Base-by-base conservation (phyloP, 208 protist species). In the Wallacemonas sp. region DNA sequence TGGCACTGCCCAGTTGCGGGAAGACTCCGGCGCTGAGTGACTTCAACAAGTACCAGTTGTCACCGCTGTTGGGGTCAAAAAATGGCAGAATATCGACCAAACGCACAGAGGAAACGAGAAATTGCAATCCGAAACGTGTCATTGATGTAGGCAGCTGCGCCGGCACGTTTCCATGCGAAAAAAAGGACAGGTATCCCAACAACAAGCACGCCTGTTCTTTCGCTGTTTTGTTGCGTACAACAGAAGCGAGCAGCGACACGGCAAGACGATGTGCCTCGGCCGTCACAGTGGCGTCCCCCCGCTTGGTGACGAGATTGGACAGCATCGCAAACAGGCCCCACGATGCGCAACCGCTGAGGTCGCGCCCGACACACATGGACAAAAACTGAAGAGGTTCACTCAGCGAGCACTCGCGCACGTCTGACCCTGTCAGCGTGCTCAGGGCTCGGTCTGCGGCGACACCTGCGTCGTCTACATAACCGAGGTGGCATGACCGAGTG, bases 311-410 rank as follows among this genome's bases (percentile, higher is more conserved):
- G 30, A 58, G 22, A 31, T 19, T 58, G n/a, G 14, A 58, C 30
- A 58, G 51, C 51, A 58, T 58, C 8, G 51, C 31, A 27, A 58
- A 58, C 14, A 58, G 51, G 8, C 30, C 51, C 9, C 51, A 58
- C 24, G 2, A 11, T 3, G 51, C 51, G 28, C 15, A 17, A 8
- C 31, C 51, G 30, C 51, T 38, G 8, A 3, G 14, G 31, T 38
- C 62, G 8, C 38, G 42, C 4, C 33, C 39, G 14, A 45, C 33
- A 12, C 9, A 15, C 5, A 67, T 21, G 3, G 62, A 67, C 3
- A 67, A 33, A 11, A n/a, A 5, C 44, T 54, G 9, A 21, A 67
- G 44, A 14, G 33, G 39, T 0, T 5, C 38, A 5, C 45, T 27
- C 45, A 42, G 9, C 1, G 31, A 8, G 22, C 15, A 17, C 12